Percentiles rank a stretch among this genome's conserved stretches.
Evolutionary conservation across 2,329 filamentous ascomycete genomes (phyloP).

Genomic region (Penicillium brasilianum): DNA sequence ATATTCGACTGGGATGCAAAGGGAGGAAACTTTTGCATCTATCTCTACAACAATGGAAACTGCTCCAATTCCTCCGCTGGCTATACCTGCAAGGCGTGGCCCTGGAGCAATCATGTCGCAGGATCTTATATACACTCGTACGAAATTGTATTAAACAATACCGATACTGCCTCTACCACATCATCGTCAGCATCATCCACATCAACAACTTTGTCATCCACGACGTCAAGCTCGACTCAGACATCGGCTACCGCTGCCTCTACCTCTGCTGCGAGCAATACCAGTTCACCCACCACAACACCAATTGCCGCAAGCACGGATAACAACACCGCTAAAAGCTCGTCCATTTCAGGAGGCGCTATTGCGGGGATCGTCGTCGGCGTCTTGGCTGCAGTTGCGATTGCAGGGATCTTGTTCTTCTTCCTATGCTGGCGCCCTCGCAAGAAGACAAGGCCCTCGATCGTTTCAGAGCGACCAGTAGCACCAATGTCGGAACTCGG

Average conservation of each 20-base stretch:
- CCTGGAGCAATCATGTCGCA: conserved; percentile 1
- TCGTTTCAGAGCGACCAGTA: neutral
- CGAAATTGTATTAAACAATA: neutral
- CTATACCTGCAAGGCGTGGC: conserved; percentile 6
- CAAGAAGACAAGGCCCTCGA: neutral
- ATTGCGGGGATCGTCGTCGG: conserved; percentile 13
- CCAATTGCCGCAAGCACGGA: neutral
- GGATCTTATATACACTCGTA: conserved; percentile 5
- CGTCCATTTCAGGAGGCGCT: conserved; percentile 11
- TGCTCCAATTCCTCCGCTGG: conserved; percentile 2
- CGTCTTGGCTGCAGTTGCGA: neutral
- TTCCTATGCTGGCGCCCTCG: conserved; percentile 7
- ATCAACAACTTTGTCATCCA: neutral
- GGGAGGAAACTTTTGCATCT: conserved; percentile 6
- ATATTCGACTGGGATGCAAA: conserved; percentile 9
- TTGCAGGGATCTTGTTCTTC: conserved; percentile 9
- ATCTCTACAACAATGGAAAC: neutral
- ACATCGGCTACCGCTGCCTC: neutral
- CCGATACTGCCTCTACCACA: neutral
- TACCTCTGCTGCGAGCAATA: neutral
- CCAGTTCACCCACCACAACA: neutral
- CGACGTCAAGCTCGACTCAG: neutral
- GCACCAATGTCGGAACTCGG: neutral
- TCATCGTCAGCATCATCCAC: neutral
- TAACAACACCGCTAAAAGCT: neutral